Evolutionary conservation across 805 yeast genomes (phyloP), one percentile per base, ranked within the genome.

Genomic region (Ogataea thermomethanolica): DNA sequence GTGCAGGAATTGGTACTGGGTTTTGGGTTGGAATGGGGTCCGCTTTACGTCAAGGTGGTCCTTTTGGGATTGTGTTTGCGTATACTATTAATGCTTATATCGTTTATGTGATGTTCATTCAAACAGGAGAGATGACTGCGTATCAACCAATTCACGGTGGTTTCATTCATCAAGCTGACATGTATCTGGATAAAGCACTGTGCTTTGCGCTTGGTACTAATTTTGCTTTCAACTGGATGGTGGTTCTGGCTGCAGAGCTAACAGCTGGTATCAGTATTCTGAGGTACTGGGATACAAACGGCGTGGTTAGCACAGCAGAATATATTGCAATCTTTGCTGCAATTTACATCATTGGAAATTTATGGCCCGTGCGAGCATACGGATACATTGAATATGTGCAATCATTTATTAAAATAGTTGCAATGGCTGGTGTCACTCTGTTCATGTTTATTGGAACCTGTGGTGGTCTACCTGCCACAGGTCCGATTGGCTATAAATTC

Each of bases 1-100:
- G 93, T 43, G 89, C 93, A 39, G 82, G 91, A 37, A 81, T 86
- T 44, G 96, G 95, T 55, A 81, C 93, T 5, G 87, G 86, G 53
- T 65, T 80, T 37, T 64, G 74, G 47, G 78, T 78, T 36, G 83
- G 82, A 51, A 65, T 73, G 35, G 84, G 79, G 48, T 59, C 69
- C 46, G 69, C 75, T 4, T 50, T 74, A 29, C 54, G 57, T 20
- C 47, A 57, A 21, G 74, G 72, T 44, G 78, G 78, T 35, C 77
- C 78, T 20, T 73, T 64, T 25, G 71, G 67, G 32, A 52, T 73
- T 26, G 65, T 79, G 8, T 69, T 80, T 27, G 84, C 81, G 7
- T 79, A 77, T 60, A 65, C 71, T 3, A 54, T 81, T 40, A 74
- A 79, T 44, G 82, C 82, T 20, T 55, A 71, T 8, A 73, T 78